Evolutionary conservation across 768 basidiomycete genomes (phyloP).

Genomic region (Suillus fuscotomentosus): DNA sequence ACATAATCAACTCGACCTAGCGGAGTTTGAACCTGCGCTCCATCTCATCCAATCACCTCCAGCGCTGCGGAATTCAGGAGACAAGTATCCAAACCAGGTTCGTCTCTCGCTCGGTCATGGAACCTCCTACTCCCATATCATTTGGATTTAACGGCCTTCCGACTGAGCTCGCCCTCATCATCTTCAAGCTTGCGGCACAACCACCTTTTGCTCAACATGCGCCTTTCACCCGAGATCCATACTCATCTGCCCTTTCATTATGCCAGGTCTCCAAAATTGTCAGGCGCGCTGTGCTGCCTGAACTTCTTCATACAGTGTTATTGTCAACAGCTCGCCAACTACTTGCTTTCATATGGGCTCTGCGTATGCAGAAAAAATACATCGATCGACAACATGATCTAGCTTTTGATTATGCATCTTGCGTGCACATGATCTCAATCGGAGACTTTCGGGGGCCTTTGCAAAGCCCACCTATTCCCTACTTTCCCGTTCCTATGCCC

Average conservation of each 20-base stretch:
- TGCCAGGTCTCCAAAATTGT: constrained; percentile 32
- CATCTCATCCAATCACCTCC: too few relatives aligned
- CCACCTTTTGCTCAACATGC: constrained; percentile 15
- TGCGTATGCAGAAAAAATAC: constrained; percentile 26
- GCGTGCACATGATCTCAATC: constrained; percentile 36
- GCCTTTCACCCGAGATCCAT: constrained; percentile 5
- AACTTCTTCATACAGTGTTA: constrained; percentile 18
- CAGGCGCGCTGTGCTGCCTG: constrained; percentile 34
- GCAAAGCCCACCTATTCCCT: constrained; percentile 13
- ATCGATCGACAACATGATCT: constrained; percentile 18
- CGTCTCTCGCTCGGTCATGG: neutral
- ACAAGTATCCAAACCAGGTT: neutral
- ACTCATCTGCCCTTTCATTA: constrained; percentile 30
- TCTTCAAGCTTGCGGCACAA: constrained; percentile 31
- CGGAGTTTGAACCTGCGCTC: neutral
- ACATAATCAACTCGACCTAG: neutral
- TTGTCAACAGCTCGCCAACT: neutral
- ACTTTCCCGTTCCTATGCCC: neutral
- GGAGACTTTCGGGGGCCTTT: constrained; percentile 19
- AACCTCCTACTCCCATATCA: constrained; percentile 3
- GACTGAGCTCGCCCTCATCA: constrained; percentile 34
- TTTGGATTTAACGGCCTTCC: constrained; percentile 28
- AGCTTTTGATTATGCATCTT: constrained; percentile 29
- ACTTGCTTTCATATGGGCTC: constrained; percentile 27
- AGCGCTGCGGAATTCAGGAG: neutral